Evolutionary conservation across 371 early-diverging fungal genomes (phyloP), one percentile per base, ranked within the genome.

Genomic region (Mortierella sp.): DNA sequence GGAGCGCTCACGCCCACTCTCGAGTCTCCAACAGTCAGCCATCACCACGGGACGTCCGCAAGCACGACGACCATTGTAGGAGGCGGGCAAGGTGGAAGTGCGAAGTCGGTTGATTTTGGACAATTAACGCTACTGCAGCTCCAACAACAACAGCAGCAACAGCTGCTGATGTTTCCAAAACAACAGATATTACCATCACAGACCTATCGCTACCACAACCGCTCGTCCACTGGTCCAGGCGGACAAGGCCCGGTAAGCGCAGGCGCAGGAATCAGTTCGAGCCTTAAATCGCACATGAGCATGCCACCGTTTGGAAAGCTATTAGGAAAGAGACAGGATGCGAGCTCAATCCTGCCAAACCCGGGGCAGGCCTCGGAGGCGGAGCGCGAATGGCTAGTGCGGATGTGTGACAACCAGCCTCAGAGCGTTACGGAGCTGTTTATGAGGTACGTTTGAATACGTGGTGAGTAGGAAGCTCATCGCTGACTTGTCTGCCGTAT

Each of bases 351-450:
- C 30, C 72, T 88, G 27, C 64, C 83, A 0, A 78, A 84, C 48
- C 85, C 87, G 8, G 81, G 79, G 2, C 73, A 82, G 28, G 80
- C 83, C 11, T 82, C 79, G 15, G 84, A 83, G 19, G 8, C 46
- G 14, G 87, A 88, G 37, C 68, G 76, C 8, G 84, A 84, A 27
- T 86, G 86, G 82, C 76, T 90, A 6, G 50, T 68, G 12, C 44
- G 62, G 15, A 72, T 87, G 54, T 83, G 83, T 24, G 56, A 68
- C n/a, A 61, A 75, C 49, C 87, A 86, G 31, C 83, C 83, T 1
- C 84, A 83, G 50, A 89, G 88, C 56, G 82, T 86, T 5, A 75
- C 80, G 6, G 83, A 86, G 4, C 39, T 92, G 24, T 93, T 94
- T 79, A 76, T 76, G 78, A 69, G 75, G 75, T 75, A 60, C 4